These are phyloP conservation scores for Leccinum variicolor DNA, from an alignment of 768 basidiomycete genomes.

Conservation along the genomic window DNA sequence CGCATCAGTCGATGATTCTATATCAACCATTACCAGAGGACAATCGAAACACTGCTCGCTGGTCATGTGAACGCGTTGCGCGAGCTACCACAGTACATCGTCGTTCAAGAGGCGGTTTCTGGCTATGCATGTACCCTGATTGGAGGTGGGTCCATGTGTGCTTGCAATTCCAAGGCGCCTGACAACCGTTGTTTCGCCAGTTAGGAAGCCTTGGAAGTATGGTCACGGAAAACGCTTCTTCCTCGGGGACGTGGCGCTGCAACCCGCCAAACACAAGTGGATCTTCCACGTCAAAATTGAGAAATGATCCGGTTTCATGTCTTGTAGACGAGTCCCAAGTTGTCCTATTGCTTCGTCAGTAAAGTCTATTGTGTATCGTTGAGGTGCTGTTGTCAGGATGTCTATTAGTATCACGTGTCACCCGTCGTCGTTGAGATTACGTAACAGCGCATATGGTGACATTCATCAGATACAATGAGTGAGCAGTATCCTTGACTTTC, in stretches of 20 bases:
- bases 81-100: constrained; percentile 15
- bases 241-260: constrained; percentile 16
- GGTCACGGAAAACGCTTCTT: constrained; percentile 27
- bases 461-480: neutral
- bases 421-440: too few relatives aligned
- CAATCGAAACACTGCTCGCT: constrained; percentile 23
- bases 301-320: neutral
- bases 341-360: neutral
- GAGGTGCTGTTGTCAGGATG: constrained; percentile 1
- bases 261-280: constrained; percentile 27
- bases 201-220: constrained; percentile 26
- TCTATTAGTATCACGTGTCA: constrained; percentile 2
- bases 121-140: constrained; percentile 15
- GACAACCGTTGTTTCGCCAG: constrained; percentile 12
- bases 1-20: neutral
- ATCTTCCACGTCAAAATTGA: constrained; percentile 18
- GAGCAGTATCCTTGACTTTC: neutral
- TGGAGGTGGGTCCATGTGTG: constrained; percentile 11
- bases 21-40: constrained; percentile 9
- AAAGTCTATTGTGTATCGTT: neutral
- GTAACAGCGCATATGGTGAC: too few relatives aligned
- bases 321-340: neutral
- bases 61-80: constrained; percentile 15
- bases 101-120: constrained; percentile 4
- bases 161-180: neutral